Evolutionary conservation across 2,329 filamentous ascomycete genomes (phyloP), one percentile per base, ranked within the genome.

Genomic region (Ploettnerulaceae sp.): DNA sequence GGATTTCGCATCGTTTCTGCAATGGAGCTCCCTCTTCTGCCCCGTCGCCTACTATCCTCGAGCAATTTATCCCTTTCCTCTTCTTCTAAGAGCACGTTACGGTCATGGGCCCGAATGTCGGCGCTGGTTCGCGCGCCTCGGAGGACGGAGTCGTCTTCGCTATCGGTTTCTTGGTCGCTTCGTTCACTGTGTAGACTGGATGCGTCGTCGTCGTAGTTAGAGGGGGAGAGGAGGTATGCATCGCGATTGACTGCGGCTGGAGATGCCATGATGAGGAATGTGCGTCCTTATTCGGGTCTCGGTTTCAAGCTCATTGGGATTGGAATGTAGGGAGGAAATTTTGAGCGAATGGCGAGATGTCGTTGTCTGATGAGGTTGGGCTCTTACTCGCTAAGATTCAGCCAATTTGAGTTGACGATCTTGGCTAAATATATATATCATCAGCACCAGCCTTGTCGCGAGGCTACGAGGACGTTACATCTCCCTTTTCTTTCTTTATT

Each of bases 151-250:
- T 89, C 83, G 64, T 89, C 84, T 56, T 88, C 84, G 66, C 81
- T 86, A 62, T 89, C 84, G 47, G 80, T 84, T 61, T 88, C 84
- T 63, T 87, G 83, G 60, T 86, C 83, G 68, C 76, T 81, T 52
- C 77, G 76, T 26, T 61, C 61, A 58, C 75, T 81, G 58, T 81
- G 76, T 32, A 87, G 67, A 5, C 82, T 86, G 9, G 77, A 69
- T 43, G 80, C 81, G 64, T 88, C 84, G 33, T 62, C 61, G 38
- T 64, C 61, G 49, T 60, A 59, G 37, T 57, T 42, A 2, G 47
- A 36, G 7, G 61, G 60, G 7, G 60, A 61, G 8, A 64, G 55
- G 22, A 63, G 53, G n/a, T 56, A 57, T 5, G 47, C 51, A 37
- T 57, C 51, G 24, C 53, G 48, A 17, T n/a, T 21, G 22, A 48